phyloP scores from a whole-genome alignment of 2,329 filamentous ascomycete genomes.

The Fusarium phyllophilum region DNA sequence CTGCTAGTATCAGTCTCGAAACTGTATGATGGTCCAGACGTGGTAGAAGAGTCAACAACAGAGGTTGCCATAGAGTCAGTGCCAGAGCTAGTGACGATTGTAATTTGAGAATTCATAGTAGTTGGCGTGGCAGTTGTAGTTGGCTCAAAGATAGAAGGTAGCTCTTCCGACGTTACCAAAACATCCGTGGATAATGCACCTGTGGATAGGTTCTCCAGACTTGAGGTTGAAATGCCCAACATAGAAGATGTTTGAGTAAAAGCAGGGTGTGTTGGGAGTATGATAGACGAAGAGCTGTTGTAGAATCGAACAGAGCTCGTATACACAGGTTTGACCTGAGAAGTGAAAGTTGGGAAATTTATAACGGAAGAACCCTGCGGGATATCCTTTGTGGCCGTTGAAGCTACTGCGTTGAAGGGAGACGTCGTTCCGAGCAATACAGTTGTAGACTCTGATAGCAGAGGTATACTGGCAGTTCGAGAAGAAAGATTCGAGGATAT shows the following conservation, averaged over 20 bases:
- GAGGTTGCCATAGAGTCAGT: not conserved
- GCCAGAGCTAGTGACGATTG: not conserved
- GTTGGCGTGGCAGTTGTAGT: not conserved
- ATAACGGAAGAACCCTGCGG: not conserved
- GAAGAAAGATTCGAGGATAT: not conserved
- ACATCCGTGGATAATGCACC: not conserved
- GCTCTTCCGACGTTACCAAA: not conserved
- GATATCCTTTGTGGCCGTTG: not conserved
- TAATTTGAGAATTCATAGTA: not conserved
- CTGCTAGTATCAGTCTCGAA: not conserved
- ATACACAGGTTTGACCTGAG: not conserved
- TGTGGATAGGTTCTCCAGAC: not conserved
- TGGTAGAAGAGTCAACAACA: not conserved
- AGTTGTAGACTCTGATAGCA: not conserved
- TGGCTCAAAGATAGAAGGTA: not conserved
- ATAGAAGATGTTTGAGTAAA: not conserved
- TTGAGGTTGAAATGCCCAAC: not conserved
- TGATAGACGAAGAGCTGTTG: not conserved
- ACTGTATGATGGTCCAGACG: not conserved
- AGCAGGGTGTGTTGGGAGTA: not conserved
- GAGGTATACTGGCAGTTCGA: not conserved
- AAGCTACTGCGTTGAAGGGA: not conserved
- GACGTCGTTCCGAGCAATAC: not conserved
- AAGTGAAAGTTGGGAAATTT: not conserved
- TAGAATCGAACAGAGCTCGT: not conserved